Percentiles rank a stretch among this genome's conserved stretches.
Evolutionary conservation across 2,329 filamentous ascomycete species (phyloP).

Genomic region (Plenodomus biglobosus): DNA sequence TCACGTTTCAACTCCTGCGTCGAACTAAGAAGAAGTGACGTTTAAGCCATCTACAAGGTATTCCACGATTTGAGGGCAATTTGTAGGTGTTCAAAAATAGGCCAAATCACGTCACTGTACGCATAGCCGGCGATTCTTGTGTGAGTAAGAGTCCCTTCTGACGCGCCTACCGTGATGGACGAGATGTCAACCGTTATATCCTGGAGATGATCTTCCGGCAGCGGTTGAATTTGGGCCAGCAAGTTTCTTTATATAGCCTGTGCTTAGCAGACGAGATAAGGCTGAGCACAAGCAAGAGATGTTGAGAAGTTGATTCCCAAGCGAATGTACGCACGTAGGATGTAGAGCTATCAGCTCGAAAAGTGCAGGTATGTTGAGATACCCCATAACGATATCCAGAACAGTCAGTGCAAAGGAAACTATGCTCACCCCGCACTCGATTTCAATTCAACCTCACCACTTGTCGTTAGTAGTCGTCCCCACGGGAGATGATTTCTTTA

Average conservation of each 20-base stretch:
- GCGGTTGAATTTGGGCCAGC: background rate
- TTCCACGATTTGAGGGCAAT: background rate
- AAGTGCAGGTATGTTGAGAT: background rate
- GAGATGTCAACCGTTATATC: background rate
- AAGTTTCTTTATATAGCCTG: background rate
- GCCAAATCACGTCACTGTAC: background rate
- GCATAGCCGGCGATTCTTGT: background rate
- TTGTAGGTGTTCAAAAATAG: background rate
- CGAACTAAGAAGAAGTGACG: background rate
- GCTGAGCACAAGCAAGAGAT: background rate
- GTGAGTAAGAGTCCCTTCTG: no score
- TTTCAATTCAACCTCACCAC: background rate
- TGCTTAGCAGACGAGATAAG: background rate
- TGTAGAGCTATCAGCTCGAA: background rate
- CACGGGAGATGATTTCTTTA: constrained; percentile 84
- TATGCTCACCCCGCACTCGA: background rate
- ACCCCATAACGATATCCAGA: no score
- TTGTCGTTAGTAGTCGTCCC: constrained; percentile 71
- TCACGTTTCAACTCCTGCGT: background rate
- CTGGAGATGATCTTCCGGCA: background rate
- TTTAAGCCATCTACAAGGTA: background rate
- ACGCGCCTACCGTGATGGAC: background rate
- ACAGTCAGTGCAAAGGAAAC: background rate
- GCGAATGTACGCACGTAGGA: background rate
- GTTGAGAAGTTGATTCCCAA: no score